Evolutionary conservation across 345 rosid species (phyloP).

Genomic region (Theobroma cacao): DNA sequence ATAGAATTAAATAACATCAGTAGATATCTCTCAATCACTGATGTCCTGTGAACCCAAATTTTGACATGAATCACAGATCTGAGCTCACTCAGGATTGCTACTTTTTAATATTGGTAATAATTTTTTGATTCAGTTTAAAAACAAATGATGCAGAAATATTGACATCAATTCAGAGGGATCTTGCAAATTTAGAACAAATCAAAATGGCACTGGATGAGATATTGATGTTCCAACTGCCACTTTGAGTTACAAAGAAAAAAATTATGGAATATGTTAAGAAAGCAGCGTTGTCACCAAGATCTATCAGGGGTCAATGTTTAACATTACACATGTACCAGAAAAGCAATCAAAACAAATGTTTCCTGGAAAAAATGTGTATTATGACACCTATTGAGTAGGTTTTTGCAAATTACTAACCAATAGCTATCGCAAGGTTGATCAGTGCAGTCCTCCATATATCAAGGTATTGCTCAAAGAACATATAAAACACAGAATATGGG

Average conservation of each 20-base stretch:
- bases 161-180: too few relatives aligned
- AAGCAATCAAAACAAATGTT: not conserved
- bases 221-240: too few relatives aligned
- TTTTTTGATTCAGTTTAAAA: not conserved
- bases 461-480: conserved; percentile 98
- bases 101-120: not conserved
- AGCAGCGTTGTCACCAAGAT: too few relatives aligned
- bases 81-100: not conserved
- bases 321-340: conserved; percentile 1
- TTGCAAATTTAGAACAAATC: too few relatives aligned
- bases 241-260: too few relatives aligned
- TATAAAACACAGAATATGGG: conserved; percentile 96
- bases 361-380: not conserved
- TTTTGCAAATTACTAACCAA: conserved; percentile 56
- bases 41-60: not conserved
- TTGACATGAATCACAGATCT: not conserved
- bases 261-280: too few relatives aligned
- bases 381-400: conserved; percentile 10
- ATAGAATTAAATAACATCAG: not conserved
- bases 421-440: conserved; percentile 90
- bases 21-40: not conserved
- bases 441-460: conserved; percentile 95
- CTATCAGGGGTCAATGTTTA: too few relatives aligned
- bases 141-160: too few relatives aligned
- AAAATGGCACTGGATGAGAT: too few relatives aligned